These are phyloP conservation scores for Dillenia turbinata DNA, from an alignment of 164 flowering plant genomes.

Conservation along the genomic window DNA sequence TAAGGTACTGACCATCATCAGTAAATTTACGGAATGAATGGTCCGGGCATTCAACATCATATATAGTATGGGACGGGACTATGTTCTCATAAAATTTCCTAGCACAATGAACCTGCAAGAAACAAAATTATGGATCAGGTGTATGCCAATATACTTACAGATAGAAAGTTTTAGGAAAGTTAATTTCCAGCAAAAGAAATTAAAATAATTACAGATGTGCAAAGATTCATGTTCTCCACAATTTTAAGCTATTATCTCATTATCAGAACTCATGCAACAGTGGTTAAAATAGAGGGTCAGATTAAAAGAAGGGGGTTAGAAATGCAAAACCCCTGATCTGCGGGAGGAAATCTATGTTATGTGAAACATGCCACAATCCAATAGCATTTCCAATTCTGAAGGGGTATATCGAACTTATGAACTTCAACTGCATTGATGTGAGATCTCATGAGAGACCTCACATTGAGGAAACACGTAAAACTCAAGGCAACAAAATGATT, in stretches of 20 bases:
- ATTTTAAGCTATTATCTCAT: no score
- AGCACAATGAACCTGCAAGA: constrained; percentile 69
- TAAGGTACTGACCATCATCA: constrained; percentile 88
- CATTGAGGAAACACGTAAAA: no score
- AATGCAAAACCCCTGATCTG: no score
- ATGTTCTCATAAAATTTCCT: constrained; percentile 88
- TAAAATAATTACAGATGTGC: no score
- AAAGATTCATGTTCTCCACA: no score
- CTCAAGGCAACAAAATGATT: no score
- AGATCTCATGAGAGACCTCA: no score
- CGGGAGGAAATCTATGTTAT: no score
- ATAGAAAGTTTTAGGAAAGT: neutral
- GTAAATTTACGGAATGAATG: constrained; percentile 89
- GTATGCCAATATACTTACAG: neutral
- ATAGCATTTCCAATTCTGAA: no score
- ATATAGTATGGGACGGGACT: constrained; percentile 81
- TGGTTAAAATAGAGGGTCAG: neutral
- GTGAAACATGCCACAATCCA: no score
- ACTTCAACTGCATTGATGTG: no score
- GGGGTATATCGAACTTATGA: no score
- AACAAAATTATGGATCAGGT: constrained; percentile 7
- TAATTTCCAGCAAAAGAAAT: neutral
- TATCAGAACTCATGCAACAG: neutral
- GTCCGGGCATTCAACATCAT: constrained; percentile 88
- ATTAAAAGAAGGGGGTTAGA: neutral